Percentiles rank a stretch among this genome's conserved stretches.
Evolutionary conservation across 768 basidiomycete genomes (phyloP).

Genomic region (Trametes maxima): DNA sequence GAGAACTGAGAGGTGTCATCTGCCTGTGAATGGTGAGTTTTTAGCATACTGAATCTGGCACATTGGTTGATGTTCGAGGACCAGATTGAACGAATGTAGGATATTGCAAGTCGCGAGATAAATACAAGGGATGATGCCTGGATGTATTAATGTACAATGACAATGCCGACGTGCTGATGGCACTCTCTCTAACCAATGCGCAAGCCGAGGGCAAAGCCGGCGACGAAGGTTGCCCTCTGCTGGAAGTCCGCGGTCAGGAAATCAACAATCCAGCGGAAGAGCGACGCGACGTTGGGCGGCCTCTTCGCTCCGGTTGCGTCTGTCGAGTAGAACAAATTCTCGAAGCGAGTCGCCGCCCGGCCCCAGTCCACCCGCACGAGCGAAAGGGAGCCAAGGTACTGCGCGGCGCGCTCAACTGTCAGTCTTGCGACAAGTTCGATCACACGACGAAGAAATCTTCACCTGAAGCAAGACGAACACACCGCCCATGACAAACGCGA

Average conservation of each 20-base stretch:
- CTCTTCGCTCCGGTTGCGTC: conserved; percentile 55
- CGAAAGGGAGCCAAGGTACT: conserved; percentile 81
- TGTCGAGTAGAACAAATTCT: conserved; percentile 67
- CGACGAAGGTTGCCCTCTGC: conserved; percentile 84
- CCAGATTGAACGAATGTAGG: conserved; percentile 49
- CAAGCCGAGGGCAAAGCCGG: conserved; percentile 79
- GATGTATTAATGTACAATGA: conserved; percentile 12
- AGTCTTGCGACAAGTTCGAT: background rate
- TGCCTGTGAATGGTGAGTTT: background rate
- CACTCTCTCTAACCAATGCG: conserved; percentile 60
- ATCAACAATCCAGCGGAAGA: conserved; percentile 69
- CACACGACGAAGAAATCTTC: conserved; percentile 26
- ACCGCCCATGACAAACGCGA: conserved; percentile 88
- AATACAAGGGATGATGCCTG: background rate
- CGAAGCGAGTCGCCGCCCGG: conserved; percentile 65
- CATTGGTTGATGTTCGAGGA: too few relatives aligned
- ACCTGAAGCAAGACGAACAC: conserved; percentile 92
- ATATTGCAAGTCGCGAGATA: conserved; percentile 49
- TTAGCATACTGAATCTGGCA: too few relatives aligned
- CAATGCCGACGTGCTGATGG: background rate
- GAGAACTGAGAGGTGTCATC: background rate
- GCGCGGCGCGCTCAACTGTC: background rate
- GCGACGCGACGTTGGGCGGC: conserved; percentile 63
- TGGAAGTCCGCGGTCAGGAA: conserved; percentile 95
- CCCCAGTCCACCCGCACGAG: conserved; percentile 83